Conservation (phyloP, 441 rosid genomes). For the Melastoma candidum region DNA sequence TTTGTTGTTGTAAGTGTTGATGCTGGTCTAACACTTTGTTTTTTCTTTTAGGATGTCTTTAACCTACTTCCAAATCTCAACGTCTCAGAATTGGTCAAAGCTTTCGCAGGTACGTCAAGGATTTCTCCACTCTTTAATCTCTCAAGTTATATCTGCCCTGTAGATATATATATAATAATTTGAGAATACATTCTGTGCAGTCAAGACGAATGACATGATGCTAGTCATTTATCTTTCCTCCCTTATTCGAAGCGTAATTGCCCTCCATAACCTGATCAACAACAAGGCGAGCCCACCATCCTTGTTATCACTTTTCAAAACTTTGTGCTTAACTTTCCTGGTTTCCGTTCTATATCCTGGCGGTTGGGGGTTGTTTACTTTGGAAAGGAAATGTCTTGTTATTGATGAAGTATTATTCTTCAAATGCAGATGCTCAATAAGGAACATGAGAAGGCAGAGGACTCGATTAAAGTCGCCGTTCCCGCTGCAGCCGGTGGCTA, state of each 20-base stretch:
- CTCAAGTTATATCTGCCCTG: background rate
- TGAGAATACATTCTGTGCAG: constrained; percentile 22
- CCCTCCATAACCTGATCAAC: constrained; percentile 57
- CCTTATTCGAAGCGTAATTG: constrained; percentile 49
- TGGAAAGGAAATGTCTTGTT: background rate
- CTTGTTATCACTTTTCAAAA: background rate
- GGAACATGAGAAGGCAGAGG: constrained; percentile 57
- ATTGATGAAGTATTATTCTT: background rate
- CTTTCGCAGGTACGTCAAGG: constrained; percentile 48
- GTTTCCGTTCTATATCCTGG: background rate
- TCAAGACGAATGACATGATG: constrained; percentile 68
- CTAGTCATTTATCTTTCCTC: constrained; percentile 53
- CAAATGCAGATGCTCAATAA: constrained; percentile 40
- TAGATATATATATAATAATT: background rate
- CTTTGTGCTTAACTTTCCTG: background rate
- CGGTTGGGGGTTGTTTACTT: background rate
- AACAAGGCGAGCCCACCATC: constrained; percentile 35
- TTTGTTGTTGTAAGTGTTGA: constrained; percentile 8
- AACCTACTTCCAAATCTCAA: constrained; percentile 77
- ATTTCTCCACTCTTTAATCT: background rate
- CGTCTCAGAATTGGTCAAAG: constrained; percentile 61
- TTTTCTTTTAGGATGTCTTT: constrained; percentile 48
- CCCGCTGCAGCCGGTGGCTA: constrained; percentile 28
- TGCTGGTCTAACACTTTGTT: background rate
- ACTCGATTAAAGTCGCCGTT: constrained; percentile 39